Conservation (phyloP, 2,329 filamentous ascomycete genomes). For the Paecilomyces fulvus region DNA sequence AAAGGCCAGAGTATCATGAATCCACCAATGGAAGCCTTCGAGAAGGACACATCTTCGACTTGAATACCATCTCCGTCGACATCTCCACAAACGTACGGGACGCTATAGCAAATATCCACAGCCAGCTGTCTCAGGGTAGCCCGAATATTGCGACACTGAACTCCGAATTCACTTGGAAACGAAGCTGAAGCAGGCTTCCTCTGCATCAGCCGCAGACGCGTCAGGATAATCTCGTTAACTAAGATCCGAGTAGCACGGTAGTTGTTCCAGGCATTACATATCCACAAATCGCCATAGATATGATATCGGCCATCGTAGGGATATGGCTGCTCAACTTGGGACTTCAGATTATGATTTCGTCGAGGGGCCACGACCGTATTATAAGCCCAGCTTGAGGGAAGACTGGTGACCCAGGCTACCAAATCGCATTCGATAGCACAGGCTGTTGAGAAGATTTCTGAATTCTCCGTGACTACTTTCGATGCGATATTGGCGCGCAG, state of each 20-base stretch:
- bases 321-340: conserved; percentile 11
- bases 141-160: conserved; percentile 21
- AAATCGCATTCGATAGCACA: conserved; percentile 26
- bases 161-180: conserved; percentile 21
- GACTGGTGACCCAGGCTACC: conserved; percentile 20
- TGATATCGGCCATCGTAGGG: conserved; percentile 47
- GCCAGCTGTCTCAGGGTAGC: conserved; percentile 20
- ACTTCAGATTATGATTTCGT: conserved; percentile 13
- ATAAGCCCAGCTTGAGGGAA: conserved; percentile 22
- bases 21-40: conserved; percentile 23
- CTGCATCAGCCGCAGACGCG: conserved; percentile 18
- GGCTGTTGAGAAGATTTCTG: conserved; percentile 22
- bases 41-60: conserved; percentile 8
- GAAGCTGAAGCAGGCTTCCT: conserved; percentile 10
- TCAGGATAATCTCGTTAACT: conserved; percentile 41
- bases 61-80: conserved; percentile 8
- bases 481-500: conserved; percentile 25
- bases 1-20: conserved; percentile 30
- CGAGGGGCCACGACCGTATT: conserved; percentile 14
- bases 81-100: conserved; percentile 26
- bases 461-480: conserved; percentile 14
- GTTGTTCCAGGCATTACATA: conserved; percentile 50
- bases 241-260: conserved; percentile 53
- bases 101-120: conserved; percentile 29
- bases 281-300: conserved; percentile 46